Evolutionary conservation across 306 rosid species (phyloP).

Genomic region (Erythrophleum fordii): DNA sequence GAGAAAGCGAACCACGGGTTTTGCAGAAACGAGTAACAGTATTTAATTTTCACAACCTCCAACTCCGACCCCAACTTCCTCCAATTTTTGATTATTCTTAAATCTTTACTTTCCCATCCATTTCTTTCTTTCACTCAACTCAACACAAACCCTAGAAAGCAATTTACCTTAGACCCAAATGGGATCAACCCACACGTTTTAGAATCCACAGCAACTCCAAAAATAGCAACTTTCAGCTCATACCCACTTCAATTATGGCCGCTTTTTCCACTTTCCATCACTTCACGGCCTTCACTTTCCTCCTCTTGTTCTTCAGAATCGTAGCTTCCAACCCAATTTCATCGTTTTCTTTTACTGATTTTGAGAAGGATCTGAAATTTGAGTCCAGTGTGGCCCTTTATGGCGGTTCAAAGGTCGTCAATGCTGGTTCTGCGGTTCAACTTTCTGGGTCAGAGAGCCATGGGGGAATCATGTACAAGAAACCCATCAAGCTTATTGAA

Average conservation of each 20-base stretch:
- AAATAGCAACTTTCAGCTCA: constrained; percentile 53
- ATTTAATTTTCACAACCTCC: constrained; percentile 85
- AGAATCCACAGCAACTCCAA: constrained; percentile 33
- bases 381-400: constrained; percentile 59
- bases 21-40: constrained; percentile 55
- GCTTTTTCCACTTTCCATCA: constrained; percentile 47
- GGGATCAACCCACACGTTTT: constrained; percentile 50
- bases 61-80: constrained; percentile 41
- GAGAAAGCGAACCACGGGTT: constrained; percentile 50
- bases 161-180: constrained; percentile 54
- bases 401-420: constrained; percentile 69
- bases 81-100: constrained; percentile 47
- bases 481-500: constrained; percentile 66
- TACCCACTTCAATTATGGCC: constrained; percentile 70
- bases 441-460: constrained; percentile 54
- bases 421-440: constrained; percentile 60
- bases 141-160: constrained; percentile 64
- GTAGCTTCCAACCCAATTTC: constrained; percentile 50
- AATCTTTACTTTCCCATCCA: not conserved
- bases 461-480: constrained; percentile 69
- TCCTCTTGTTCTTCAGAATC: constrained; percentile 56
- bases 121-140: constrained; percentile 63
- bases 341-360: constrained; percentile 65
- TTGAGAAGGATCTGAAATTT: constrained; percentile 59
- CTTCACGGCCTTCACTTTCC: constrained; percentile 41